Evolutionary conservation across 2,329 filamentous ascomycete genomes (phyloP), one percentile per base, ranked within the genome.

Genomic region (Fusarium burgessii): DNA sequence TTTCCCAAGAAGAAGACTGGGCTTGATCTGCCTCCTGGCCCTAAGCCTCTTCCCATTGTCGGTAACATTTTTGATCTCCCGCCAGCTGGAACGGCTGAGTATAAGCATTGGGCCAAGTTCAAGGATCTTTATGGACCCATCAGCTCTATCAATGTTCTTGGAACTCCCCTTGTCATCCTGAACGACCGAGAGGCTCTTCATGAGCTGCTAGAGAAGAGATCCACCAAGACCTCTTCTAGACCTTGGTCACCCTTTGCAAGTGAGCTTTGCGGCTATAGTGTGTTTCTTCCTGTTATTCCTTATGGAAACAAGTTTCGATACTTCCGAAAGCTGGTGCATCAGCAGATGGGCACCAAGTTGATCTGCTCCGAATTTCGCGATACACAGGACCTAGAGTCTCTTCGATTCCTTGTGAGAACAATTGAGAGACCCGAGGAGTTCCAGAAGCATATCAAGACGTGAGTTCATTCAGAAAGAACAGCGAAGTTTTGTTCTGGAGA

Each of bases 21-120:
- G 10, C 54, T 43, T 32, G 41, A 47, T 32, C 68, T 76, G 1
- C 87, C 86, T 2, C 87, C 86, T 3, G 87, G 87, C 0, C 87
- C 87, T 0, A 85, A 79, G 40, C 80, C 80, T 0, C 73, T 84
- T 10, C 84, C 85, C 0, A 17, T 88, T 0, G 33, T 88, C 7
- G 87, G 87, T 7, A 88, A 88, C 69, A 67, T 88, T 18, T 66
- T 71, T 2, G 85, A 88, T 66, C 75, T 88, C 14, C 86, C 86
- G 1, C 74, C 79, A 0, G 54, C 62, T 1, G 80, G 78, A 2
- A 68, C 63, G 9, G 77, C 73, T 7, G 81, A 84, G 62, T 82
- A 78, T 63, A 67, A 79, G 47, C 82, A 84, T 58, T 85, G 82
- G 82, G 52, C 81, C 33, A 79, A 81, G 62, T 78, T 81, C 62